phyloP scores from a whole-genome alignment of 495 filamentous ascomycete species.

The Neurospora sp. region DNA sequence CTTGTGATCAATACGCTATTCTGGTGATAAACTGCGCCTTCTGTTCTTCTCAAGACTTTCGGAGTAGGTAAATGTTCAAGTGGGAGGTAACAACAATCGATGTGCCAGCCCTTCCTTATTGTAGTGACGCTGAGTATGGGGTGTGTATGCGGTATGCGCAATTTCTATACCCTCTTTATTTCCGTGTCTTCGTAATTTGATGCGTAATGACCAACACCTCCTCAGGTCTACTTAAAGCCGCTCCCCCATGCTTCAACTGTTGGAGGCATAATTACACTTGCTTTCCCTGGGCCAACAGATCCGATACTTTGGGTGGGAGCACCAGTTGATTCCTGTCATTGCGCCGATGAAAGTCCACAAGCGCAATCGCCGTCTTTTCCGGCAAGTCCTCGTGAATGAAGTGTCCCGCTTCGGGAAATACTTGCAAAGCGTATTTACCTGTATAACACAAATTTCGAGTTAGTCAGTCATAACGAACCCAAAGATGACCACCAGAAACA shows the following conservation, averaged over 20 bases:
- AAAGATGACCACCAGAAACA: neutral
- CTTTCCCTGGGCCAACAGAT: constrained; percentile 42
- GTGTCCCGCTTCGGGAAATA: constrained; percentile 90
- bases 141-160: too few species aligned
- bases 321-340: constrained; percentile 81
- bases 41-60: too few species aligned
- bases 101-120: too few species aligned
- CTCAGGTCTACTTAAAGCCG: neutral
- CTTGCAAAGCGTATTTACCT: constrained; percentile 93
- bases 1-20: too few species aligned
- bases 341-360: constrained; percentile 84
- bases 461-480: neutral
- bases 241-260: neutral
- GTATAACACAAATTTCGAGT: neutral
- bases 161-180: too few species aligned
- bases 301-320: constrained; percentile 78
- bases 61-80: too few species aligned
- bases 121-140: too few species aligned
- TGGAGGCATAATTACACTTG: constrained; percentile 27
- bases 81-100: too few species aligned
- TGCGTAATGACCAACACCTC: neutral
- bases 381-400: constrained; percentile 95
- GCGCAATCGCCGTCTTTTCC: constrained; percentile 67
- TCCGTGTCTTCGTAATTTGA: neutral
- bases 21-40: too few species aligned